Conservation (phyloP, 805 yeast genomes). For the Ogataea trehaloabstinens region DNA sequence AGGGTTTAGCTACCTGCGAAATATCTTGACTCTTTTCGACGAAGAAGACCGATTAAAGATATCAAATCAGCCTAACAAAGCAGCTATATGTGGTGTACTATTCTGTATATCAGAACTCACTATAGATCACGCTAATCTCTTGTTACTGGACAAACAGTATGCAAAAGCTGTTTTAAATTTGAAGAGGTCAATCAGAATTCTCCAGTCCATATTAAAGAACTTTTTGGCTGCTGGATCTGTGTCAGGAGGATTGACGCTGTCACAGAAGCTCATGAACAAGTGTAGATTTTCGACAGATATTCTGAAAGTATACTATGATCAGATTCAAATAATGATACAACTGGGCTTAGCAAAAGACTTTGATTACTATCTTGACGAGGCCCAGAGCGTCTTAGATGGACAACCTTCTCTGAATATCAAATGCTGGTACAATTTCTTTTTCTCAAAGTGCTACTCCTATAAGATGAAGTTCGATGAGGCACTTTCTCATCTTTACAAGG, state of each 20-base stretch:
- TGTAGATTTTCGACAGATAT: conserved; percentile 35
- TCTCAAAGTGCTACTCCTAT: conserved; percentile 25
- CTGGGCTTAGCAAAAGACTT: conserved; percentile 61
- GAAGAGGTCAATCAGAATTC: conserved; percentile 49
- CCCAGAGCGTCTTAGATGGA: conserved; percentile 36
- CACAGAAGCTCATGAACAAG: conserved; percentile 26
- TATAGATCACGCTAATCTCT: conserved; percentile 28
- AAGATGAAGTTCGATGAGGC: conserved; percentile 6
- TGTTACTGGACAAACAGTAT: conserved; percentile 19
- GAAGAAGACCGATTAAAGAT: conserved; percentile 33
- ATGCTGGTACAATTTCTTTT: conserved; percentile 16
- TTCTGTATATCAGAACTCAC: conserved; percentile 37
- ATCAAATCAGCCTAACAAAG: conserved; percentile 18
- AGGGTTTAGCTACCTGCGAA: conserved; percentile 26
- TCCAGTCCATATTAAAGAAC: conserved; percentile 52
- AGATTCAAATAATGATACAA: conserved; percentile 41
- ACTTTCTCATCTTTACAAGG: neutral
- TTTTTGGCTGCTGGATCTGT: conserved; percentile 19
- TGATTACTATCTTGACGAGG: conserved; percentile 52
- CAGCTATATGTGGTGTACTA: conserved; percentile 16
- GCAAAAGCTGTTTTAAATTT: conserved; percentile 36
- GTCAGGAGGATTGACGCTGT: conserved; percentile 18
- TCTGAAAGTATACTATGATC: conserved; percentile 36
- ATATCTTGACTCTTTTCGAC: conserved; percentile 24
- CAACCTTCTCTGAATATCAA: conserved; percentile 28